Conservation (phyloP, 2,329 filamentous ascomycete genomes). For the Neofusicoccum laricinum region DNA sequence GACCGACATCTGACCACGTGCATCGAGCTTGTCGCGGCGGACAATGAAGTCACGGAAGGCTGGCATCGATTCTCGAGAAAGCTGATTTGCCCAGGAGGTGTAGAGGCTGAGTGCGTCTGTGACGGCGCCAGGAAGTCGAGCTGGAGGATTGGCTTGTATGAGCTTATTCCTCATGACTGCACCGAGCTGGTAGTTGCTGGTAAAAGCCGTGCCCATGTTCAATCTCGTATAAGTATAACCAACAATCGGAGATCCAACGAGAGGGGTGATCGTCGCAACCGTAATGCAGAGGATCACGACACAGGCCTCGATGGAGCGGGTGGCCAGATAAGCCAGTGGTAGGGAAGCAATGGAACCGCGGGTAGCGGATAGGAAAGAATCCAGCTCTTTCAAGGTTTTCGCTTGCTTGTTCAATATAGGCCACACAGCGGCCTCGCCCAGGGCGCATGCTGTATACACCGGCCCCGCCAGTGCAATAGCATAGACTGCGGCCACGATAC, state of each 20-base stretch:
- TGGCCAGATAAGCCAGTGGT: background rate
- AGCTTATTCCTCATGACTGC: background rate
- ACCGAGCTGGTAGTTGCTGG: background rate
- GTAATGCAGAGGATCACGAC: slow-evolving; percentile 7
- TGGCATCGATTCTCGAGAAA: slow-evolving; percentile 6
- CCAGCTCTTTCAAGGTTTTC: slow-evolving; percentile 5
- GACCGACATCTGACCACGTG: background rate
- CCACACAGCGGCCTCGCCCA: slow-evolving; percentile 19
- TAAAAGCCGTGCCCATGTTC: background rate
- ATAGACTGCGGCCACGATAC: slow-evolving; percentile 16
- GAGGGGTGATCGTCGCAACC: background rate
- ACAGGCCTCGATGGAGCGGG: background rate
- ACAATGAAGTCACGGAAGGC: slow-evolving; percentile 1
- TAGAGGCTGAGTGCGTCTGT: background rate
- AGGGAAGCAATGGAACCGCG: slow-evolving; percentile 12
- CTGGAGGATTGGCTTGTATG: slow-evolving; percentile 2
- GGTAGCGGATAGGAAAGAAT: background rate
- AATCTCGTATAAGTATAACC: slow-evolving; percentile 7
- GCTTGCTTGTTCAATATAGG: slow-evolving; percentile 14
- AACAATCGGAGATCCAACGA: slow-evolving; percentile 2
- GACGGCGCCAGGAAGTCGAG: background rate
- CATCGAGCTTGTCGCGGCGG: background rate
- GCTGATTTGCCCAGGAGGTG: slow-evolving; percentile 2
- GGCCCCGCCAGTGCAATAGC: slow-evolving; percentile 15
- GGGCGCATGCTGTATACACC: slow-evolving; percentile 14